A percentile compares a stretch with the other conserved stretches of the same genome.
phyloP scores from a whole-genome alignment of 2,329 filamentous ascomycete species.

The Xylaria sp. region DNA sequence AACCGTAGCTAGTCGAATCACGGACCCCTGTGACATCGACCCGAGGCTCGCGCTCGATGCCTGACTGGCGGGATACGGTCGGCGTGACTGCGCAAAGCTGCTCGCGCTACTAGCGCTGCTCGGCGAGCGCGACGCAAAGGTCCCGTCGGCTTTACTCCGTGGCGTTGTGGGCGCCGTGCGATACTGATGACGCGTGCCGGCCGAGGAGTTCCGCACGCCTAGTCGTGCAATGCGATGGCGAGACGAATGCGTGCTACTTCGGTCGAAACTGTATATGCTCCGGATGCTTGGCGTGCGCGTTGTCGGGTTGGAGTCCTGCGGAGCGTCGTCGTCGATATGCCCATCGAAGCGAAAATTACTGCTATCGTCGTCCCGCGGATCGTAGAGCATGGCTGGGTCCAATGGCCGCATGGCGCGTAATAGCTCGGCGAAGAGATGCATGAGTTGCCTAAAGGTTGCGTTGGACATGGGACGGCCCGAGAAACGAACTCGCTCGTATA shows the following conservation, averaged over 20 bases:
- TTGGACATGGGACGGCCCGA: constrained; percentile 75
- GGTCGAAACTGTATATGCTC: constrained; percentile 42
- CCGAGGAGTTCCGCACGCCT: constrained; percentile 54
- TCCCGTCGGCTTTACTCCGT: constrained; percentile 51
- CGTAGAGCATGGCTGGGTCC: constrained; percentile 61
- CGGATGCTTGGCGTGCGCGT: constrained; percentile 47
- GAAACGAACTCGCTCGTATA: constrained; percentile 89
- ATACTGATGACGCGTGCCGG: constrained; percentile 57
- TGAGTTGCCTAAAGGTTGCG: constrained; percentile 77
- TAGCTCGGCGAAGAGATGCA: constrained; percentile 85
- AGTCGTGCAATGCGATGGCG: constrained; percentile 41
- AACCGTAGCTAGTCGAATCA: constrained; percentile 59
- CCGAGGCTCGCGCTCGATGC: constrained; percentile 40
- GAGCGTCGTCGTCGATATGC: constrained; percentile 54
- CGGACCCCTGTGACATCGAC: constrained; percentile 44
- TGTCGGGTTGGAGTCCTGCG: constrained; percentile 54
- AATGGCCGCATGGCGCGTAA: constrained; percentile 78
- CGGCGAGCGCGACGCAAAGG: constrained; percentile 51
- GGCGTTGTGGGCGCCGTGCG: constrained; percentile 65
- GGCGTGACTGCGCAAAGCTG: constrained; percentile 55
- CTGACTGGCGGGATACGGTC: constrained; percentile 51
- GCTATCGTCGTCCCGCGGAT: constrained; percentile 41
- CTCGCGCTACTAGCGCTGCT: constrained; percentile 39
- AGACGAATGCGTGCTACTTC: constrained; percentile 44
- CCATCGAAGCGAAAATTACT: constrained; percentile 41